phyloP scores from a whole-genome alignment of 1,284 basidiomycete genomes.

The Meripilus lineatus region DNA sequence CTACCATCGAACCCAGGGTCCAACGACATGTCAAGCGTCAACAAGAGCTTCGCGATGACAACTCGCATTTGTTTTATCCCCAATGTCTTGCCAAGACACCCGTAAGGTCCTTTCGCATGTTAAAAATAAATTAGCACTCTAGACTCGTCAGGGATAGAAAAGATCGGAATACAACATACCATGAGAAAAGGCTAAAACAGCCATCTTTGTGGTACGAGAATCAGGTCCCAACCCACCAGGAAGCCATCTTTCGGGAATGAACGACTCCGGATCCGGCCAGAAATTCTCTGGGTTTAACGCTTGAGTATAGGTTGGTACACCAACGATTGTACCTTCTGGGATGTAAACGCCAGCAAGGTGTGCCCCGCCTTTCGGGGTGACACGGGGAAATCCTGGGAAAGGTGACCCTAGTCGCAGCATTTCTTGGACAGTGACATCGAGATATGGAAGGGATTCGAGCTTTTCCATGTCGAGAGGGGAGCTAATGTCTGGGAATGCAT shows the following conservation, averaged over 20 bases:
- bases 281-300: slow-evolving; percentile 72
- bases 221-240: slow-evolving; percentile 11
- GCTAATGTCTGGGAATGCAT: slow-evolving; percentile 42
- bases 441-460: slow-evolving; percentile 68
- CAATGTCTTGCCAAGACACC: slow-evolving; percentile 14
- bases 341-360: slow-evolving; percentile 57
- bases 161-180: slow-evolving; percentile 9
- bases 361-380: slow-evolving; percentile 67
- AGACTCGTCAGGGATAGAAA: neutral
- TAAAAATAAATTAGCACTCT: neutral
- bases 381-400: slow-evolving; percentile 74
- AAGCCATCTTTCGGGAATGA: slow-evolving; percentile 79
- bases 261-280: slow-evolving; percentile 73
- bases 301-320: slow-evolving; percentile 74
- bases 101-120: slow-evolving; percentile 18
- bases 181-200: slow-evolving; percentile 15
- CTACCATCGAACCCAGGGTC: slow-evolving; percentile 12
- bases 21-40: slow-evolving; percentile 12
- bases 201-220: slow-evolving; percentile 5
- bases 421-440: slow-evolving; percentile 83
- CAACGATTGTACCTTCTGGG: slow-evolving; percentile 67
- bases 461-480: slow-evolving; percentile 49
- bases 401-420: slow-evolving; percentile 80
- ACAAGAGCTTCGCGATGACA: slow-evolving; percentile 9
- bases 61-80: slow-evolving; percentile 12